phyloP scores from a whole-genome alignment of 1,284 basidiomycete species.

The Schizophyllum amplum region DNA sequence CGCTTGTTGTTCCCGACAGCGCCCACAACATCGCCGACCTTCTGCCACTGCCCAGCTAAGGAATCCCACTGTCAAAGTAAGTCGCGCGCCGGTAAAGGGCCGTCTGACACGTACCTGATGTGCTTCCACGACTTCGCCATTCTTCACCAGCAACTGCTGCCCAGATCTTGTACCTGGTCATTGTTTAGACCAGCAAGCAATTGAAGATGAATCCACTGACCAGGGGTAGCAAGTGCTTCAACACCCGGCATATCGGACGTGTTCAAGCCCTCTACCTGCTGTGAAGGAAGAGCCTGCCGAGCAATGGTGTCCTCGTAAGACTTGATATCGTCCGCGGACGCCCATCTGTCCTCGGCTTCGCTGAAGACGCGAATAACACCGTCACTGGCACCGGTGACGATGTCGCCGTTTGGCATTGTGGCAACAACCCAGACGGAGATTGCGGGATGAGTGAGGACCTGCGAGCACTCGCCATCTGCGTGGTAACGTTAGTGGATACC shows the following conservation, averaged over 20 bases:
- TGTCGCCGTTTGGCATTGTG: slow-evolving; percentile 24
- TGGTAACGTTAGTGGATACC: slow-evolving; percentile 1
- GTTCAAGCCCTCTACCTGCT: slow-evolving; percentile 90
- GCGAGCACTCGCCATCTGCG: slow-evolving; percentile 16
- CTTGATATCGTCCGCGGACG: slow-evolving; percentile 57
- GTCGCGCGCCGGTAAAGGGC: slow-evolving; percentile 4
- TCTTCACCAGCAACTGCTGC: slow-evolving; percentile 86
- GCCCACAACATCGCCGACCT: slow-evolving; percentile 94
- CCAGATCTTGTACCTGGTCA: slow-evolving; percentile 79
- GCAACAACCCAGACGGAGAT: slow-evolving; percentile 15
- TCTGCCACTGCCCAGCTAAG: slow-evolving; percentile 69
- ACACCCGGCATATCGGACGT: slow-evolving; percentile 79
- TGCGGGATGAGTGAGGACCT: slow-evolving; percentile 13
- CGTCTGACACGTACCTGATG: slow-evolving; percentile 55
- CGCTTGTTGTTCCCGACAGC: slow-evolving; percentile 70
- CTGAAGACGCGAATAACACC: slow-evolving; percentile 86
- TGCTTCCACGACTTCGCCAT: slow-evolving; percentile 74
- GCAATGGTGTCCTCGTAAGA: slow-evolving; percentile 70
- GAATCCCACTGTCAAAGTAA: slow-evolving; percentile 60
- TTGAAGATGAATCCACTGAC: slow-evolving; percentile 30
- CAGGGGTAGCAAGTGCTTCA: slow-evolving; percentile 72
- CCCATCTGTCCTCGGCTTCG: slow-evolving; percentile 64
- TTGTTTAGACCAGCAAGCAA: slow-evolving; percentile 10
- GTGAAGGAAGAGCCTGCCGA: slow-evolving; percentile 59
- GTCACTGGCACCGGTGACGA: slow-evolving; percentile 84